Base-by-base conservation (phyloP, 1,284 basidiomycete species). In the Trichosporon inkin region DNA sequence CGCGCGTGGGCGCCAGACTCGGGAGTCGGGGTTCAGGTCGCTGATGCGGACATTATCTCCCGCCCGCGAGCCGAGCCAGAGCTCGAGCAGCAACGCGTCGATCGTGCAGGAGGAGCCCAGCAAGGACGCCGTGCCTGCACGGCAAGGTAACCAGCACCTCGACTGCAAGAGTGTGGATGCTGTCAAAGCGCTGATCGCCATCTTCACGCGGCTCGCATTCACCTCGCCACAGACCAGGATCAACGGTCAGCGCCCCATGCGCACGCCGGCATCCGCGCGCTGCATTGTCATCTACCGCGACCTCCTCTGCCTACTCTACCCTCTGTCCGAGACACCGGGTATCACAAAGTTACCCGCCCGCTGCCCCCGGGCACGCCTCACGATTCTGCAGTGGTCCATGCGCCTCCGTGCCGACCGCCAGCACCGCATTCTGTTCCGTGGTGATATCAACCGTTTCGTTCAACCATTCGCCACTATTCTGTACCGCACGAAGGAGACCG, bases 331-430 rank as follows among this genome's bases (percentile, higher is more conserved):
- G 61, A 57, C 60, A 34, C 62, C 61, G 16, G 62, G 52, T n/a
- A 58, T 54, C 52, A 59, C 70, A 55, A 65, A 64, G 39, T 64
- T 75, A 17, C 71, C 74, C 2, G 76, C 78, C 16, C 64, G 71
- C 24, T 88, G 87, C 32, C 76, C 84, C 0, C 81, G 83, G 17
- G 87, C 89, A 0, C 82, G 91, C 22, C 76, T 98, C 16, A 81
- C 85, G 2, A 84, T 89, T 2, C 80, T 99, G 10, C 91, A 95
- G 71, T 96, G 94, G 82, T 75, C 96, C 61, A 85, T 94, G 80
- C 87, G 92, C 11, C 80, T 99, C 20, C 84, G 96, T 53, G 92
- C 91, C 1, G 94, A 97, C 73, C 85, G 90, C 3, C 89, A 93
- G 69, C 96, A 99, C 74, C 84, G 88, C 14, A 76, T 99, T 39